phyloP scores from a whole-genome alignment of 257 asterid species.

The Solanum infundibuliforme region DNA sequence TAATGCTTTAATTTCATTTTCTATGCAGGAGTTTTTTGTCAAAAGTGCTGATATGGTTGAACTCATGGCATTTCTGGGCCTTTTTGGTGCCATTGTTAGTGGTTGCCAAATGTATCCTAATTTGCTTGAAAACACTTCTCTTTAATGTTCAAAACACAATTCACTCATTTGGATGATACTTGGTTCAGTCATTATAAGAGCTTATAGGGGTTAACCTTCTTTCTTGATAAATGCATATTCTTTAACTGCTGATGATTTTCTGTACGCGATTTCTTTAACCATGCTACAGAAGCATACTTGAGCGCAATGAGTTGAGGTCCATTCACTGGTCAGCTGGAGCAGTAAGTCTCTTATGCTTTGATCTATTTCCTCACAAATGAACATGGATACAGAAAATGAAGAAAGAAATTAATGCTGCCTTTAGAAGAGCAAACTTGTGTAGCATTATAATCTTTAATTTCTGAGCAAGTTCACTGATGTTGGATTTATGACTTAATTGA shows the following conservation, averaged over 20 bases:
- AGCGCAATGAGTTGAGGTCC: conserved; percentile 70
- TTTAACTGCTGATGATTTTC: background rate
- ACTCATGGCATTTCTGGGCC: conserved; percentile 88
- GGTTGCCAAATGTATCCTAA: conserved; percentile 80
- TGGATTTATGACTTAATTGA: background rate
- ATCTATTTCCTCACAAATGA: background rate
- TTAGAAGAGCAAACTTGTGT: background rate
- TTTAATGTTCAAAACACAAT: background rate
- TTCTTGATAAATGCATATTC: background rate
- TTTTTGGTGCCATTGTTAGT: conserved; percentile 84
- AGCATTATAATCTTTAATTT: background rate
- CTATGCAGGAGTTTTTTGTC: conserved; percentile 70
- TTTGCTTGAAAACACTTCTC: background rate
- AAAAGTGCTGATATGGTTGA: conserved; percentile 84
- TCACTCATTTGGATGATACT: background rate
- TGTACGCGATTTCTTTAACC: conserved; percentile 22
- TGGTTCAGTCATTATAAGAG: background rate
- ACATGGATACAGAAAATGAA: background rate
- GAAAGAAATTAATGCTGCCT: background rate
- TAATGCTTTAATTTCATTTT: background rate
- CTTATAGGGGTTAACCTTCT: background rate
- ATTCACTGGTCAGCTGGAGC: conserved; percentile 78
- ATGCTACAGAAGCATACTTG: conserved; percentile 58
- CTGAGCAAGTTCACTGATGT: background rate
- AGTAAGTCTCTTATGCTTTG: conserved; percentile 29